Evolutionary conservation across 2,329 filamentous ascomycete species (phyloP).

Genomic region (Clarireedia paspali): DNA sequence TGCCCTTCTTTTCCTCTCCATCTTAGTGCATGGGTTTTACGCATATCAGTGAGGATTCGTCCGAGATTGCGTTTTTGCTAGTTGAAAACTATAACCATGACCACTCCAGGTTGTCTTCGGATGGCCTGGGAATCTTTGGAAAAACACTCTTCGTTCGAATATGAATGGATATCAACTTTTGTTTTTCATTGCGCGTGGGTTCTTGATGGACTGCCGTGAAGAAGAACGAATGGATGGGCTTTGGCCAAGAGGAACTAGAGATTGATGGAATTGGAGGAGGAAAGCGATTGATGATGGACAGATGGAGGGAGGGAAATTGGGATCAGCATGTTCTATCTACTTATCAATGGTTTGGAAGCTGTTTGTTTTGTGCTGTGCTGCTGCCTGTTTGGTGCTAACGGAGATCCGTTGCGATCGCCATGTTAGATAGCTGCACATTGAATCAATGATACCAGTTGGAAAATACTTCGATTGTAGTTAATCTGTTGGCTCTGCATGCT

Average conservation of each 20-base stretch:
- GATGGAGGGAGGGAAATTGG: neutral
- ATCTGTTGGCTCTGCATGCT: no score
- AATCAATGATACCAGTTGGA: no score
- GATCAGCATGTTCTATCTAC: neutral
- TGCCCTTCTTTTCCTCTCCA: conserved; percentile 36
- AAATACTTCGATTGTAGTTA: no score
- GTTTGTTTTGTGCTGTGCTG: no score
- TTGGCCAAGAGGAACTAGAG: neutral
- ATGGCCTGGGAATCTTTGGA: conserved; percentile 77
- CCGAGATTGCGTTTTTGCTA: conserved; percentile 85
- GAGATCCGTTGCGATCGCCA: no score
- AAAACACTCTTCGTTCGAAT: conserved; percentile 15
- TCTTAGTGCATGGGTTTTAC: conserved; percentile 49
- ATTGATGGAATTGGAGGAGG: neutral
- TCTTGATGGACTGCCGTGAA: conserved; percentile 38
- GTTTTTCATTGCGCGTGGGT: conserved; percentile 45
- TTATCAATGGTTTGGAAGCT: neutral
- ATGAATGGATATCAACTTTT: conserved; percentile 24
- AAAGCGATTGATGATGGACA: neutral
- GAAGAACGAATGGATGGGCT: conserved; percentile 34
- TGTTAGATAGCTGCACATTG: no score
- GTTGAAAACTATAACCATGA: conserved; percentile 50
- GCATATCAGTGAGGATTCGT: conserved; percentile 81
- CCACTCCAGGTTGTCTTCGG: conserved; percentile 62
- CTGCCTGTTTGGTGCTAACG: no score